Evolutionary conservation across 768 basidiomycete species (phyloP).

Genomic region (Cystofilobasidium capitatum): DNA sequence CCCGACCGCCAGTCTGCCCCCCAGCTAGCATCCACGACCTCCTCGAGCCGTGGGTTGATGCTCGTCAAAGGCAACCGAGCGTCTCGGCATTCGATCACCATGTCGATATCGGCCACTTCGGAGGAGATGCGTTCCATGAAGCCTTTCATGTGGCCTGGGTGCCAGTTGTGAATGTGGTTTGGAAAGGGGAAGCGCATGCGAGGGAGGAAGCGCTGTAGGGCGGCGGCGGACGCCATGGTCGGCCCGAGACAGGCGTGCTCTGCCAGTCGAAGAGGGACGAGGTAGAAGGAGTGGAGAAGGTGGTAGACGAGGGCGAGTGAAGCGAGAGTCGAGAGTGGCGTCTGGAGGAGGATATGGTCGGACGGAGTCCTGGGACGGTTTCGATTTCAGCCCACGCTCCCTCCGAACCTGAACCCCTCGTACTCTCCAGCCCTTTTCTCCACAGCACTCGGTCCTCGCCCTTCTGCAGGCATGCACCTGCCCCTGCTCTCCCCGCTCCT

Average conservation of each 20-base stretch:
- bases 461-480: not conserved
- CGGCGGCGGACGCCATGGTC: constrained; percentile 1
- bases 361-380: no score
- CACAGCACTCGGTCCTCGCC: not conserved
- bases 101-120: constrained; percentile 55
- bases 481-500: constrained; percentile 3
- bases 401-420: no score
- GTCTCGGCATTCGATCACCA: constrained; percentile 91
- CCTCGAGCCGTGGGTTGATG: constrained; percentile 82
- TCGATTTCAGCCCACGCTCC: no score
- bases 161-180: constrained; percentile 15
- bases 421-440: not conserved
- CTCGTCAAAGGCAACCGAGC: constrained; percentile 85
- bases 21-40: constrained; percentile 38
- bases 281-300: no score
- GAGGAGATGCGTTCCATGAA: constrained; percentile 68
- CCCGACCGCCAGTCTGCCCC: constrained; percentile 28
- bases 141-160: constrained; percentile 79
- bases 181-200: constrained; percentile 17
- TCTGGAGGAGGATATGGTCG: no score
- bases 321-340: no score
- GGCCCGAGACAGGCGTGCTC: not conserved
- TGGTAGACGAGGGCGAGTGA: no score
- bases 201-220: constrained; percentile 19
- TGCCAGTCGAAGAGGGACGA: not conserved